Evolutionary conservation across 148 eudicot genomes (phyloP).

Genomic region (Chenopodium quinoa): DNA sequence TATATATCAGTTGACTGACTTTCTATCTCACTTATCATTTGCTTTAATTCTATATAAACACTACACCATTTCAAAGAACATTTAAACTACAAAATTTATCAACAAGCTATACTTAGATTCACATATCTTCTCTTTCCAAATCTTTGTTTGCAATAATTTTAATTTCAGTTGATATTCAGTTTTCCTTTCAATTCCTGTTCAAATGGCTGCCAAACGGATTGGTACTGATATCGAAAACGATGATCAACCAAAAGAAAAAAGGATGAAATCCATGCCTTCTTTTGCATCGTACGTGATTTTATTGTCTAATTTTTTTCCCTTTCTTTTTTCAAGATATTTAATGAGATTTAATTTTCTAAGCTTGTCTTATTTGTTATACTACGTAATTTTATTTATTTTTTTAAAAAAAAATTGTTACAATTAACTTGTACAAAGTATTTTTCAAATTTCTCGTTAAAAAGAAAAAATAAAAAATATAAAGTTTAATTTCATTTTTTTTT

Average conservation of each 20-base stretch:
- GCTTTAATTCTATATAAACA: not conserved
- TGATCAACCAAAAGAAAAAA: slow-evolving; percentile 42
- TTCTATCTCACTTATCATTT: not conserved
- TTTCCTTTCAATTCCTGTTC: not conserved
- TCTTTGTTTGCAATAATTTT: too few relatives aligned
- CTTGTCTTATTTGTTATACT: too few relatives aligned
- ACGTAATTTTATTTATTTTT: too few relatives aligned
- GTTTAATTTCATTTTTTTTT: too few relatives aligned
- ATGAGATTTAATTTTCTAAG: too few relatives aligned
- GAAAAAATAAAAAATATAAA: too few relatives aligned
- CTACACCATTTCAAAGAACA: not conserved
- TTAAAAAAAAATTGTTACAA: too few relatives aligned
- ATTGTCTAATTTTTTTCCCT: not conserved
- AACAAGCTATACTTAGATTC: too few relatives aligned
- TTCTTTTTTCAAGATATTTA: too few relatives aligned
- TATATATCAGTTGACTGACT: slow-evolving; percentile 11
- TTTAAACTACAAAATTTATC: too few relatives aligned
- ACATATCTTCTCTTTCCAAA: not conserved
- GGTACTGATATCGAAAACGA: slow-evolving; percentile 12
- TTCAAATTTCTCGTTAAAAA: too few relatives aligned
- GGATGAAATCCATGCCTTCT: slow-evolving; percentile 38
- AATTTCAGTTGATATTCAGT: not conserved
- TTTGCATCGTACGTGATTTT: slow-evolving; percentile 52
- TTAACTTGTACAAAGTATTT: too few relatives aligned
- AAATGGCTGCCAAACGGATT: slow-evolving; percentile 54